Conservation (phyloP, 495 filamentous ascomycete species). For the Articulospora tetracladia region DNA sequence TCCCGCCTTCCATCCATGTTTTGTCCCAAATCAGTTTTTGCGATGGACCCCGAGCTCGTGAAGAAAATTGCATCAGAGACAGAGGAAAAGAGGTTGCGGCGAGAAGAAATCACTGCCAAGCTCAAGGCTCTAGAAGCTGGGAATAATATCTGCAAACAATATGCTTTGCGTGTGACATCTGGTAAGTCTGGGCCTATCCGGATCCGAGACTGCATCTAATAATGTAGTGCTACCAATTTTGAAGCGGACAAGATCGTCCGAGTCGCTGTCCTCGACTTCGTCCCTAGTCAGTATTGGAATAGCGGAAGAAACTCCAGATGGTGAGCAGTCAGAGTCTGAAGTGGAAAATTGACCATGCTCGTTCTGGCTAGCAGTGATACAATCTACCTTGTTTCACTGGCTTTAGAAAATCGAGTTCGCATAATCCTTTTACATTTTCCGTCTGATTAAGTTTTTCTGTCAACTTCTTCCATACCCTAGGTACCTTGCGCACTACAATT, state of each 20-base stretch:
- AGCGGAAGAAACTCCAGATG: constrained; percentile 2
- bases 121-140: constrained; percentile 25
- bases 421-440: no score
- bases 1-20: constrained; percentile 4
- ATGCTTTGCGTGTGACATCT: constrained; percentile 8
- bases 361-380: no score
- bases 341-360: neutral
- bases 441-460: no score
- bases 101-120: constrained; percentile 19
- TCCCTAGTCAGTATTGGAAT: neutral
- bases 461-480: no score
- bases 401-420: no score
- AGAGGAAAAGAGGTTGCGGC: constrained; percentile 7
- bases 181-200: neutral
- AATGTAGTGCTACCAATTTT: constrained; percentile 1
- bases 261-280: neutral
- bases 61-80: constrained; percentile 16
- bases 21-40: constrained; percentile 15
- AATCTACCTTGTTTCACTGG: no score
- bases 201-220: neutral
- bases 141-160: constrained; percentile 25
- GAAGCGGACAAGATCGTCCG: neutral
- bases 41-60: constrained; percentile 12
- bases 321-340: neutral
- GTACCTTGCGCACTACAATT: no score